Conservation (phyloP, 345 rosid species). For the Abelmoschus esculentus region DNA sequence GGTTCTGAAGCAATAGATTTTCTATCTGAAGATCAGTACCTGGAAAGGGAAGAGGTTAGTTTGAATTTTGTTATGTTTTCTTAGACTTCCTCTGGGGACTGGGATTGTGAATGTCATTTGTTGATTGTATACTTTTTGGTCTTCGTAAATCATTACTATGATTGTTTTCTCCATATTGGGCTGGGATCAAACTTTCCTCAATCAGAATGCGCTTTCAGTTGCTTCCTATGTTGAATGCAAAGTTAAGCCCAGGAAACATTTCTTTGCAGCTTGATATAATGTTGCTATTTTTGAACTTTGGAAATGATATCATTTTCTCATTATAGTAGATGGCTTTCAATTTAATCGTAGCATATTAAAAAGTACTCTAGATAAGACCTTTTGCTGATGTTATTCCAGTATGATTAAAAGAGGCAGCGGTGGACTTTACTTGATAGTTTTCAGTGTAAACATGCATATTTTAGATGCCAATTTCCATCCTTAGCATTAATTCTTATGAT, state of each 20-base stretch:
- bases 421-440: too few species aligned
- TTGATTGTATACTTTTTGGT: not conserved
- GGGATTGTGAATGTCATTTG: not conserved
- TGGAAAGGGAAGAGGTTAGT: slow-evolving; percentile 72
- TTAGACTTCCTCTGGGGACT: not conserved
- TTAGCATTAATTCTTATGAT: not conserved
- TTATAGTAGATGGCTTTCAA: not conserved
- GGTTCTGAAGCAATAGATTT: slow-evolving; percentile 79
- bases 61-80: not conserved
- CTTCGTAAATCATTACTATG: not conserved
- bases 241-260: not conserved
- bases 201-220: not conserved
- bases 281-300: not conserved
- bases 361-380: not conserved
- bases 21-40: slow-evolving; percentile 50
- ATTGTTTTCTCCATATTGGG: not conserved
- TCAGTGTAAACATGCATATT: too few species aligned
- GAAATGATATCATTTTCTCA: not conserved
- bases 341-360: not conserved
- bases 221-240: not conserved
- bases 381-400: too few species aligned
- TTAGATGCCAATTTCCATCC: not conserved
- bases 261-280: not conserved
- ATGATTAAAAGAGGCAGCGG: too few species aligned
- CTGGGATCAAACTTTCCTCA: slow-evolving; percentile 2